A percentile compares a stretch with the other conserved stretches of the same genome.
phyloP scores from a whole-genome alignment of 768 basidiomycete species.

The Brasilioporus rufonigricans region DNA sequence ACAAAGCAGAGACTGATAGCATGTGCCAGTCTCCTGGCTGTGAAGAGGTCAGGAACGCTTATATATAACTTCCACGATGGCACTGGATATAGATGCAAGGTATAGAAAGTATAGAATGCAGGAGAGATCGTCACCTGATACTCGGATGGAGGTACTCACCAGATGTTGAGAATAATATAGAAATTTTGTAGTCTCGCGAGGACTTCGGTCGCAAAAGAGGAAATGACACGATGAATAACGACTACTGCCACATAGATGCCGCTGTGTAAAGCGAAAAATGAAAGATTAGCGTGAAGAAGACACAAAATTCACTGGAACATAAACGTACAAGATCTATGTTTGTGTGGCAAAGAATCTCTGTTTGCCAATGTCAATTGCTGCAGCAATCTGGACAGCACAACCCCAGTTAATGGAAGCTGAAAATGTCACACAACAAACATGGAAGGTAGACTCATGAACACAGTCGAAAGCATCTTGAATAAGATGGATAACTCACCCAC shows the following conservation, averaged over 20 bases:
- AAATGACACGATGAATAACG: conserved; percentile 58
- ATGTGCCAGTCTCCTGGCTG: background rate
- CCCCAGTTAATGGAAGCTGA: conserved; percentile 66
- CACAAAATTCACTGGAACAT: conserved; percentile 18
- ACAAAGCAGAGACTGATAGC: conserved; percentile 15
- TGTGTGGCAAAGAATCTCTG: conserved; percentile 38
- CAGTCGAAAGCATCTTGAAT: background rate
- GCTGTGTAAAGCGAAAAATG: conserved; percentile 32
- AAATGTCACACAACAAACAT: background rate
- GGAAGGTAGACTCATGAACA: no score
- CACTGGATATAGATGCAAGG: background rate
- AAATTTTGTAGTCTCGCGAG: conserved; percentile 70
- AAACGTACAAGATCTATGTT: conserved; percentile 43
- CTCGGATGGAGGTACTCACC: conserved; percentile 39
- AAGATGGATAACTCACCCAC: conserved; percentile 27
- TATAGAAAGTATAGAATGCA: no score
- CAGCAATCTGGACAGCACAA: conserved; percentile 60
- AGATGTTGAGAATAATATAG: conserved; percentile 65
- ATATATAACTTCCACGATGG: no score
- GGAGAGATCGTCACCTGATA: background rate
- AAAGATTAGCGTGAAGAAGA: no score
- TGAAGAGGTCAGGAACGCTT: no score
- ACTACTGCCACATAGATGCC: conserved; percentile 65
- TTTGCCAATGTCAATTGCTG: conserved; percentile 55
- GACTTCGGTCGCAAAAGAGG: conserved; percentile 61